phyloP scores from a whole-genome alignment of 1,284 basidiomycete species.

The Neolentinus lepideus region DNA sequence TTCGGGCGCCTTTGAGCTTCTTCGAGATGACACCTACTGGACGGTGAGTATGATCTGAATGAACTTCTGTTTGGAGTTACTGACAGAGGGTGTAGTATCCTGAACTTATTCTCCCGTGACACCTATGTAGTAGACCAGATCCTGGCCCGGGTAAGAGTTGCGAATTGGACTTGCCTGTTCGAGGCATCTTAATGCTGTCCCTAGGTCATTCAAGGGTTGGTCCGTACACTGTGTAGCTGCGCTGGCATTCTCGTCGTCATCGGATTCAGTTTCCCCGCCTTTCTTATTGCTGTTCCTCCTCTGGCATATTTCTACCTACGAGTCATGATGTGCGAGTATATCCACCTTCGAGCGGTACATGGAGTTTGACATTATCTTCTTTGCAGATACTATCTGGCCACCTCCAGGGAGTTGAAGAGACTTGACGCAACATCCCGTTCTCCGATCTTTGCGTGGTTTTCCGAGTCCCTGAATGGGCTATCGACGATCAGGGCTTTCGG shows the following conservation, averaged over 20 bases:
- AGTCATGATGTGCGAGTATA: constrained; percentile 61
- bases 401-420: constrained; percentile 88
- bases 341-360: constrained; percentile 4
- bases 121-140: constrained; percentile 88
- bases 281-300: constrained; percentile 72
- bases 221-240: constrained; percentile 54
- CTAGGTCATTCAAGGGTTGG: constrained; percentile 60
- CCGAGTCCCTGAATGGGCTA: constrained; percentile 80
- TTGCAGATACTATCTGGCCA: constrained; percentile 82
- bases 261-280: constrained; percentile 74
- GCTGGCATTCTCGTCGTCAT: constrained; percentile 79
- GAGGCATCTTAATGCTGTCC: constrained; percentile 1
- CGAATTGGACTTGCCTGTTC: constrained; percentile 7
- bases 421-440: constrained; percentile 87
- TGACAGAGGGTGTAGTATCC: no score
- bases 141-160: constrained; percentile 49
- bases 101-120: constrained; percentile 91
- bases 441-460: constrained; percentile 88
- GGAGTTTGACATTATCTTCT: neutral
- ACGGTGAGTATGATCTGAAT: no score
- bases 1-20: constrained; percentile 81
- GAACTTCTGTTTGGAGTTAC: no score
- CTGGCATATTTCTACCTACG: constrained; percentile 69
- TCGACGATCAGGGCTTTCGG: constrained; percentile 82
- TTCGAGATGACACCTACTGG: constrained; percentile 84